A percentile compares a stretch with the other conserved stretches of the same genome.
Evolutionary conservation across 2,329 filamentous ascomycete genomes (phyloP).

Genomic region (Sporothrix globosa): DNA sequence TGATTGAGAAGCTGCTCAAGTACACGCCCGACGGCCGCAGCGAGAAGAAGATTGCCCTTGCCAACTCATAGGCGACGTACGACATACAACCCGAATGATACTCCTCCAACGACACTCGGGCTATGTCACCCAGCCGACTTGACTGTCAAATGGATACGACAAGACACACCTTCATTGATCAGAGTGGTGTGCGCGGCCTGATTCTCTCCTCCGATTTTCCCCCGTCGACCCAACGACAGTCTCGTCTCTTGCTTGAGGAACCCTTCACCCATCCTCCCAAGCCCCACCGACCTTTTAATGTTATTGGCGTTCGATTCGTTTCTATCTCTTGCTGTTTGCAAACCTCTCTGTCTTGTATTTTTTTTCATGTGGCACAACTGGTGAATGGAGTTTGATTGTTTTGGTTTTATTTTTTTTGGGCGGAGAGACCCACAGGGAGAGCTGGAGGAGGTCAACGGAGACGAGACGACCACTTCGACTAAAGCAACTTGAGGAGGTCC

Average conservation of each 20-base stretch:
- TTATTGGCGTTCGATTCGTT: background rate
- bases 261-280: too few relatives aligned
- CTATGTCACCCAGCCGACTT: background rate
- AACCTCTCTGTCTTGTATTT: background rate
- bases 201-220: background rate
- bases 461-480: background rate
- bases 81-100: background rate
- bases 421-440: background rate
- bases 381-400: constrained; percentile 9
- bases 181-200: background rate
- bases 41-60: constrained; percentile 58
- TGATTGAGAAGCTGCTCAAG: constrained; percentile 98
- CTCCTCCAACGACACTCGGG: background rate
- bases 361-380: background rate
- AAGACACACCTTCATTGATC: background rate
- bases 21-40: constrained; percentile 68
- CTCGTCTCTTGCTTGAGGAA: background rate
- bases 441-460: background rate
- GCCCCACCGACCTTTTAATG: background rate
- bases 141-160: background rate
- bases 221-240: background rate
- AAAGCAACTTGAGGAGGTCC: background rate
- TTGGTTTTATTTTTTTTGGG: background rate
- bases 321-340: background rate
- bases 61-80: constrained; percentile 34